Evolutionary conservation across 331 rosid species (phyloP).

Genomic region (Stylosanthes scabra): DNA sequence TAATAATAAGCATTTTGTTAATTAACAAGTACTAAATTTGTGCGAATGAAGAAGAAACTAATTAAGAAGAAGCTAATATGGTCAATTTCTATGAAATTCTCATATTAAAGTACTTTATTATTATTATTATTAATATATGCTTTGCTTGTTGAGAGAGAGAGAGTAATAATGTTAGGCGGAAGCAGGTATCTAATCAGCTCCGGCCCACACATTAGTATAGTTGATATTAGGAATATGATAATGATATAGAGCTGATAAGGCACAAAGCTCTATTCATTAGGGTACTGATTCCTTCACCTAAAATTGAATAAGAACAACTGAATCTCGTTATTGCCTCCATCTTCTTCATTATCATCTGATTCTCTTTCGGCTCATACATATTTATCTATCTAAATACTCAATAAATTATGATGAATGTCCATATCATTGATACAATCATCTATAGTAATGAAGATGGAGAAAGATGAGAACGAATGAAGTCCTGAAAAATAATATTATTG

Average conservation of each 20-base stretch:
- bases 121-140: too few species aligned
- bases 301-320: not conserved
- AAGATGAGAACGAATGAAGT: too few species aligned
- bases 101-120: too few species aligned
- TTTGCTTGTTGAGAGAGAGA: too few species aligned
- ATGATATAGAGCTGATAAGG: conserved; percentile 2
- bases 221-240: conserved; percentile 3
- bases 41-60: too few species aligned
- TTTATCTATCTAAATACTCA: not conserved
- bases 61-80: too few species aligned
- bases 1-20: too few species aligned
- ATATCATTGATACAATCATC: not conserved
- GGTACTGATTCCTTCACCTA: not conserved
- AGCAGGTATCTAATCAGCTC: not conserved
- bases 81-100: too few species aligned
- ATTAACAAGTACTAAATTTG: too few species aligned
- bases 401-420: not conserved
- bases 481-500: too few species aligned
- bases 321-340: not conserved
- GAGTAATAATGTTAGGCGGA: not conserved
- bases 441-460: not conserved
- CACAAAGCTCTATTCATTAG: not conserved
- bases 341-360: not conserved
- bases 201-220: not conserved
- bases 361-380: not conserved